Evolutionary conservation across 2,329 filamentous ascomycete species (phyloP).

Genomic region (Didymellaceae sp.): DNA sequence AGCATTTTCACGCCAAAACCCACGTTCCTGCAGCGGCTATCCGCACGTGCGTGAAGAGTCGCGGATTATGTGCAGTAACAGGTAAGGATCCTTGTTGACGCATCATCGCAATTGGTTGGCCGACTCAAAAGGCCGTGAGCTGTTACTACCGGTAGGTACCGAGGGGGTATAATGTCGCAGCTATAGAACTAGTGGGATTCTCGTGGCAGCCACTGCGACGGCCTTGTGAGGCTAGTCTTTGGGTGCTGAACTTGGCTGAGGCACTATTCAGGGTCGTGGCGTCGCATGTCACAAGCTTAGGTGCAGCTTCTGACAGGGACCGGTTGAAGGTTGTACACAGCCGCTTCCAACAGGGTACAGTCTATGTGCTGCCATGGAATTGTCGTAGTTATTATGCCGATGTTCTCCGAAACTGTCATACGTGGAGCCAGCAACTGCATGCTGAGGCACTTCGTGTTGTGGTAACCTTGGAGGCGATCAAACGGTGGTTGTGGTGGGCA

Average conservation of each 20-base stretch:
- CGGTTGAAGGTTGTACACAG: slow-evolving; percentile 7
- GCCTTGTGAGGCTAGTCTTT: slow-evolving; percentile 21
- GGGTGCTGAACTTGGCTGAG: slow-evolving; percentile 17
- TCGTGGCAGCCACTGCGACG: slow-evolving; percentile 15
- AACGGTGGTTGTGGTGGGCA: slow-evolving; percentile 12
- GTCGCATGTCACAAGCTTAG: slow-evolving; percentile 27
- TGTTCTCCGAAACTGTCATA: neutral
- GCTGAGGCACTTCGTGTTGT: slow-evolving; percentile 9
- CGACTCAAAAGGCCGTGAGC: slow-evolving; percentile 11
- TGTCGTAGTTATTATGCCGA: slow-evolving; percentile 1
- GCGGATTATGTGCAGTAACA: slow-evolving; percentile 24
- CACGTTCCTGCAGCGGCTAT: slow-evolving; percentile 30
- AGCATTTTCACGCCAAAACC: slow-evolving; percentile 15
- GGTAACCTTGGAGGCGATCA: slow-evolving; percentile 10
- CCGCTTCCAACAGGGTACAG: neutral
- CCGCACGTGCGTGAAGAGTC: slow-evolving; percentile 29
- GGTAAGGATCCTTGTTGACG: slow-evolving; percentile 20
- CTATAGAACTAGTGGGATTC: slow-evolving; percentile 21
- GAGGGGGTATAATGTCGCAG: slow-evolving; percentile 29
- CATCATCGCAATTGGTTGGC: slow-evolving; percentile 14
- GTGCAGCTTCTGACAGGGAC: slow-evolving; percentile 19
- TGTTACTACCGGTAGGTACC: slow-evolving; percentile 17
- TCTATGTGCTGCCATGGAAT: neutral
- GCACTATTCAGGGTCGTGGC: slow-evolving; percentile 17
- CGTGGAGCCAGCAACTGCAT: neutral